Conservation (phyloP, 106 monocot species). For the Apostasia ramifera region DNA sequence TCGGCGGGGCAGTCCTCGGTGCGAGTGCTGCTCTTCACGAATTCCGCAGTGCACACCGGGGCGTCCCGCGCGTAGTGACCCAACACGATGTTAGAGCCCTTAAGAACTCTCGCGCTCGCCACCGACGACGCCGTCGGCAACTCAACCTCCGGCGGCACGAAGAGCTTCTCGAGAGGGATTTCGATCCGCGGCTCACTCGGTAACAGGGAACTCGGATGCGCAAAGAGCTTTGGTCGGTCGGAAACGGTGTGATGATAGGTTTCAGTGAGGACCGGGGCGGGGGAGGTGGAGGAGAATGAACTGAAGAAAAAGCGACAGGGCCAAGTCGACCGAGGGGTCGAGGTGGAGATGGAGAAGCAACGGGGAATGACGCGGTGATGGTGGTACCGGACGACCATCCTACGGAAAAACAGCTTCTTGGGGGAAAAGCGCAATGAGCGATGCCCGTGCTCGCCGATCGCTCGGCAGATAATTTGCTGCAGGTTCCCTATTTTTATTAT, state of each 20-base stretch:
- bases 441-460: too few species aligned
- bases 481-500: too few species aligned
- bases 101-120: conserved; percentile 40
- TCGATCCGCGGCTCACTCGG: conserved; percentile 10
- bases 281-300: conserved; percentile 6
- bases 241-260: background rate
- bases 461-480: too few species aligned
- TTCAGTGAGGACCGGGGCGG: background rate
- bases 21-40: conserved; percentile 79
- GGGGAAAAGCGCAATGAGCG: too few species aligned
- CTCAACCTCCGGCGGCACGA: conserved; percentile 75
- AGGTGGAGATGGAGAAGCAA: background rate
- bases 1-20: conserved; percentile 75
- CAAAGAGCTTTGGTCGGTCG: background rate
- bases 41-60: conserved; percentile 55
- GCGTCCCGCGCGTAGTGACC: conserved; percentile 50
- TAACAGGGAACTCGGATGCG: background rate
- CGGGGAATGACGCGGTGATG: conserved; percentile 4
- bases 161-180: conserved; percentile 69
- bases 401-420: background rate
- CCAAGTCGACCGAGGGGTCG: background rate
- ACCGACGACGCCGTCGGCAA: conserved; percentile 5
- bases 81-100: conserved; percentile 84
- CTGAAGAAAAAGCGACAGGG: background rate
- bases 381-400: background rate